Evolutionary conservation across 495 filamentous ascomycete genomes (phyloP).

Genomic region (Aspergillus biplanus): DNA sequence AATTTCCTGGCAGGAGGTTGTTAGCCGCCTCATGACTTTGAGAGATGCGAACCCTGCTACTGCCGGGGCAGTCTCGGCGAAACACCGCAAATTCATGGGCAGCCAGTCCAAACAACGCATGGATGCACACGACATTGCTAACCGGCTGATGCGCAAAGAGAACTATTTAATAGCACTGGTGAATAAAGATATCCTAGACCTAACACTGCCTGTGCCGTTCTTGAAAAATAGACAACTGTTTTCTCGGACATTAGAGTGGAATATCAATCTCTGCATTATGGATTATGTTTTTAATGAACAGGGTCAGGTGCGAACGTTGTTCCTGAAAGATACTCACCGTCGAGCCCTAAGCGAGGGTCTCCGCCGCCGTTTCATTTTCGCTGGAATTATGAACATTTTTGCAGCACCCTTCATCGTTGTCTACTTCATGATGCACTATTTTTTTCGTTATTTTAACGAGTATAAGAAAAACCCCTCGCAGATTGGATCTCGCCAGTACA

Average conservation of each 20-base stretch:
- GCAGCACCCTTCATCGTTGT: constrained; percentile 81
- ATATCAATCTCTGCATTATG: constrained; percentile 82
- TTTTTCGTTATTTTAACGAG: constrained; percentile 93
- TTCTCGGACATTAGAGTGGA: constrained; percentile 84
- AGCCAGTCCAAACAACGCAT: constrained; percentile 92
- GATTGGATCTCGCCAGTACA: constrained; percentile 83
- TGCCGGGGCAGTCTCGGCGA: constrained; percentile 63
- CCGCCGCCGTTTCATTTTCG: constrained; percentile 74
- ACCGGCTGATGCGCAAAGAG: constrained; percentile 92
- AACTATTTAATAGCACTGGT: constrained; percentile 96
- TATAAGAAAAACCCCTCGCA: constrained; percentile 90
- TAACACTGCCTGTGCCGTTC: constrained; percentile 85
- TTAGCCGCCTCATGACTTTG: constrained; percentile 83
- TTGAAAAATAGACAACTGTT: constrained; percentile 76
- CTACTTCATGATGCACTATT: constrained; percentile 83
- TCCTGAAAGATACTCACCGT: constrained; percentile 81
- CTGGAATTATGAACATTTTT: constrained; percentile 83
- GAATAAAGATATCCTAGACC: constrained; percentile 92
- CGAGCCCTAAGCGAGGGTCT: constrained; percentile 76
- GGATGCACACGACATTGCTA: constrained; percentile 96
- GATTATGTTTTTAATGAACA: constrained; percentile 92
- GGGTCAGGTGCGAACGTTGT: constrained; percentile 79
- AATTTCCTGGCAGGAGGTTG: constrained; percentile 93
- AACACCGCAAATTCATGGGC: constrained; percentile 69
- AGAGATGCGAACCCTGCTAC: constrained; percentile 87